Base-by-base conservation (phyloP, 2,329 filamentous ascomycete genomes). In the Hypoxylon rubiginosum region DNA sequence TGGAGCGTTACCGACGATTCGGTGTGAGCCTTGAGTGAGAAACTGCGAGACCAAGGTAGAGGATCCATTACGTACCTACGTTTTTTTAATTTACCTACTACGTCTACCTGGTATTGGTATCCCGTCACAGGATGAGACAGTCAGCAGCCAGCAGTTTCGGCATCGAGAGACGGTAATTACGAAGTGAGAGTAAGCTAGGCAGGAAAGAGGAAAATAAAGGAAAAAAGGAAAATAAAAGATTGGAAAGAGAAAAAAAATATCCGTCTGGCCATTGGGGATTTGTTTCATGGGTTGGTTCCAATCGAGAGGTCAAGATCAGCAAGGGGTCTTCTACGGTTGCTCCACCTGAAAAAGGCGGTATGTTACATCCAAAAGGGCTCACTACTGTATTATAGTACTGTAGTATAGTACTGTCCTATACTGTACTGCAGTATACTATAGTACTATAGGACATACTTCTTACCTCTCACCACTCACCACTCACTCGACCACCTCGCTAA, bases 241-340 rank as follows among this genome's bases (percentile, higher is more conserved):
- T 54, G 45, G 54, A n/a, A n/a, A n/a, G n/a, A n/a, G 59, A 64
- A 66, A 58, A 54, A 61, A 61, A 56, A 55, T 60, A n/a, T n/a
- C n/a, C n/a, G n/a, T n/a, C n/a, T n/a, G n/a, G n/a, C 57, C 57
- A 61, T 68, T 39, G 60, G 39, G 28, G 10, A 10, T 39, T 52
- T 53, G 49, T 57, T 58, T 66, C 59, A 58, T 56, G 53, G 60
- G 53, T 50, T 69, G 57, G 54, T 62, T 69, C 64, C 57, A 62
- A 64, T 66, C 60, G 63, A 64, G 49, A 69, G 57, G 59, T 64
- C 60, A 59, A 62, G 66, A 69, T 69, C 63, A 62, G 57, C 66
- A 53, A 54, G 58, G 39, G n/a, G 50, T 55, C 17, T 24, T 58
- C 39, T 30, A 50, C 24, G 28, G n/a, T n/a, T 63, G 50, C 49